Evolutionary conservation across 495 filamentous ascomycete species (phyloP).

Genomic region (Penicillium goetzii): DNA sequence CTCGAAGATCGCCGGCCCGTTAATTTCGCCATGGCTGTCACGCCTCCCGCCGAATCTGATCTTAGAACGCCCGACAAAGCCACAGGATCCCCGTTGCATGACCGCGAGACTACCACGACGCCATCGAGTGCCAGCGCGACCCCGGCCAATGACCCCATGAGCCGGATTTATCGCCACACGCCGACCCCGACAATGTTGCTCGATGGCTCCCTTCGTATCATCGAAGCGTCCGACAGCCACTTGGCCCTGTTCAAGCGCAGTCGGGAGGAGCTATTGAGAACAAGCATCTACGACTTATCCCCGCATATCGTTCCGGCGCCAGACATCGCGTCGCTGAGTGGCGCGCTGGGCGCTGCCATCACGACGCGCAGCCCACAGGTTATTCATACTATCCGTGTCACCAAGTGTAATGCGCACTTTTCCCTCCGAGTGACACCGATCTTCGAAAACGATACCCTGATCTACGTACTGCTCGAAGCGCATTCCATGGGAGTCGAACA

Average conservation of each 20-base stretch:
- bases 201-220: slow-evolving; percentile 47
- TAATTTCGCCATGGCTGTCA: slow-evolving; percentile 25
- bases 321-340: slow-evolving; percentile 43
- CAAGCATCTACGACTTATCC: slow-evolving; percentile 46
- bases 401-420: slow-evolving; percentile 34
- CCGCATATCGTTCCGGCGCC: slow-evolving; percentile 41
- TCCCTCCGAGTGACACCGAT: slow-evolving; percentile 55
- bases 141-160: slow-evolving; percentile 20
- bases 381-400: slow-evolving; percentile 34
- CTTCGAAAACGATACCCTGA: slow-evolving; percentile 47
- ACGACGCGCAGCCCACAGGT: slow-evolving; percentile 38
- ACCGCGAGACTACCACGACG: slow-evolving; percentile 1
- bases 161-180: slow-evolving; percentile 51
- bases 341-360: slow-evolving; percentile 51
- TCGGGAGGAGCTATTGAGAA: slow-evolving; percentile 45
- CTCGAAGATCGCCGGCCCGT: slow-evolving; percentile 25
- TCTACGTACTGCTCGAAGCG: slow-evolving; percentile 55
- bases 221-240: slow-evolving; percentile 56
- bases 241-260: slow-evolving; percentile 39
- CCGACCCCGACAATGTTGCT: slow-evolving; percentile 56
- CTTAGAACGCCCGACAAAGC: slow-evolving; percentile 12
- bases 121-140: background rate
- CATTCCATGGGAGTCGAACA: slow-evolving; percentile 34
- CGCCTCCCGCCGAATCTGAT: slow-evolving; percentile 34
- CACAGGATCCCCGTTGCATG: background rate